Base-by-base conservation (phyloP, 2,329 filamentous ascomycete genomes). In the Aspergillus sp. region DNA sequence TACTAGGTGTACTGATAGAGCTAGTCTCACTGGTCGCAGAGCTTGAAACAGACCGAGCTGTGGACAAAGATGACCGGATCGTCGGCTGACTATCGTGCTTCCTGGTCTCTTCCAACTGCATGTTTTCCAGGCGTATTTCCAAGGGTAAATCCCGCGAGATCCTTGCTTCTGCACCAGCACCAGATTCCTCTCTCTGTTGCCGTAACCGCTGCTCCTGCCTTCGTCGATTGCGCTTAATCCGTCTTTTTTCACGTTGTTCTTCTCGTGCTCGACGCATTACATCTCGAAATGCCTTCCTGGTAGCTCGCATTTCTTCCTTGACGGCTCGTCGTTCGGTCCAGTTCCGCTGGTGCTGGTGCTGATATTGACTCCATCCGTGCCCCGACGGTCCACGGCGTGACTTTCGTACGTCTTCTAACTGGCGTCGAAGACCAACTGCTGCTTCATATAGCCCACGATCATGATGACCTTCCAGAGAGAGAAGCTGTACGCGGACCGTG, bases 291-390 rank as follows among this genome's bases (percentile, higher is more conserved):
- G 65, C 65, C 42, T 68, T 61, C 39, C 59, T 63, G 4, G 67
- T 63, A 1, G 60, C 59, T n/a, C 58, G 57, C 44, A 66, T 56
- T 49, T 71, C 67, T 39, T 63, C 60, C 46, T 67, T 69, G 45
- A 68, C 52, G 1, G 62, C 60, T 3, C 56, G 57, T 12, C 55
- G 56, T 29, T 67, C 60, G 1, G 54, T 54, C 28, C 53, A 50
- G 35, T 60, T 60, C 5, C 60, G 60, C 39, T 41, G 42, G 19
- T 53, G 45, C 5, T 50, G 44, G 5, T 49, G 49, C 5, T 47
- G 26, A 29, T 49, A 41, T 28, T 53, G 49, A 29, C 42, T 42
- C 47, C 51, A 55, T 7, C 56, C 58, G 19, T 46, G 29, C 26
- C 27, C 12, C 57, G 53, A 60, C 60, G 60, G 57, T 19, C 6